phyloP scores from a whole-genome alignment of 805 yeast species.

The Grigorovia humatica region DNA sequence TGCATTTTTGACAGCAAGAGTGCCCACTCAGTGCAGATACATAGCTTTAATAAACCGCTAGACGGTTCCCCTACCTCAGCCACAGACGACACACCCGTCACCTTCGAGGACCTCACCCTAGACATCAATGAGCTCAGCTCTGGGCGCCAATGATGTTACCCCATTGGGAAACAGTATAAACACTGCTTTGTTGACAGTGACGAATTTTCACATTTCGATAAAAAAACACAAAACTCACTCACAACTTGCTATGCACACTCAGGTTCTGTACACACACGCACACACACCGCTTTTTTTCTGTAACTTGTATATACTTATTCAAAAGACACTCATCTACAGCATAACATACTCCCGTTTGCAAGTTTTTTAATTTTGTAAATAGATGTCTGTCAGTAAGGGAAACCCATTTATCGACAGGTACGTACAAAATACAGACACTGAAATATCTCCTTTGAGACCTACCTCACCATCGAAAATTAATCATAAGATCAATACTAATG shows the following conservation, averaged over 20 bases:
- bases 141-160: background rate
- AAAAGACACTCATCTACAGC: no score
- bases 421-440: conserved; percentile 13
- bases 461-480: conserved; percentile 19
- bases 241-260: background rate
- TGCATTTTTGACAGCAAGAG: conserved; percentile 13
- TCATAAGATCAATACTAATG: background rate
- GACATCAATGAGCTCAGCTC: background rate
- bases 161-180: conserved; percentile 1
- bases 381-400: background rate
- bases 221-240: background rate
- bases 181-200: background rate
- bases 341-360: no score
- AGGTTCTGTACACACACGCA: no score
- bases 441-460: conserved; percentile 10
- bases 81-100: background rate
- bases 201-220: background rate
- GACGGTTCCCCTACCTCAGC: background rate
- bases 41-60: background rate
- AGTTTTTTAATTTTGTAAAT: background rate
- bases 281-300: background rate
- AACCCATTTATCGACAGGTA: conserved; percentile 23
- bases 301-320: no score
- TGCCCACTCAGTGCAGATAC: background rate
- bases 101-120: background rate